These are phyloP conservation scores for Epichloe sibirici DNA, from an alignment of 2,329 filamentous ascomycete genomes.

Conservation along the genomic window DNA sequence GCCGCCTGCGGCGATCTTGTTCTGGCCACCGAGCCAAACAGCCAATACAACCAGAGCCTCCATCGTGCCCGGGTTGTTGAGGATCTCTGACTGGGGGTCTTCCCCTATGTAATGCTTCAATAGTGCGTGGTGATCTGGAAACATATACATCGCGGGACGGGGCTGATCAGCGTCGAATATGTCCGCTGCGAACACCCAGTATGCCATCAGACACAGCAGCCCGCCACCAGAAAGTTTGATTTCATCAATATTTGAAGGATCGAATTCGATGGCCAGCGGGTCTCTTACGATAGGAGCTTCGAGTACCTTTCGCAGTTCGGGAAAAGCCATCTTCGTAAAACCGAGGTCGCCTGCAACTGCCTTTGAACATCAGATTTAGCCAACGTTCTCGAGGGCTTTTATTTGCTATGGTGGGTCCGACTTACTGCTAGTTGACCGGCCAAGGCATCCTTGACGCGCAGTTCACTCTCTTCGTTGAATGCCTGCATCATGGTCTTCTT, in stretches of 20 bases:
- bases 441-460: slow-evolving; percentile 51
- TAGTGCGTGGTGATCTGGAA: slow-evolving; percentile 46
- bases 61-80: slow-evolving; percentile 38
- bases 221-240: slow-evolving; percentile 49
- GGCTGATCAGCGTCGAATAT: slow-evolving; percentile 46
- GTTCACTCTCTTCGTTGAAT: slow-evolving; percentile 50
- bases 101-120: slow-evolving; percentile 40
- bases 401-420: not conserved
- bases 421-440: slow-evolving; percentile 61
- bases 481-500: slow-evolving; percentile 48
- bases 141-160: slow-evolving; percentile 41
- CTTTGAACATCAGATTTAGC: slow-evolving; percentile 18
- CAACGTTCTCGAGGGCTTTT: not conserved
- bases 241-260: slow-evolving; percentile 33
- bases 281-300: slow-evolving; percentile 28
- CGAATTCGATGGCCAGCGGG: slow-evolving; percentile 33
- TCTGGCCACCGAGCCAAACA: slow-evolving; percentile 43
- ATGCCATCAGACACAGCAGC: slow-evolving; percentile 45
- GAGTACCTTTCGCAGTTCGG: slow-evolving; percentile 34
- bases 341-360: slow-evolving; percentile 53
- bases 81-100: slow-evolving; percentile 36
- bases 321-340: slow-evolving; percentile 32
- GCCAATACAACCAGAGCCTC: slow-evolving; percentile 49
- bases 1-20: slow-evolving; percentile 23
- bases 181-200: slow-evolving; percentile 49